Evolutionary conservation across 225 moss, liverwort and hornwort species (phyloP).

Genomic region (Pseudisothecium myosuroides): DNA sequence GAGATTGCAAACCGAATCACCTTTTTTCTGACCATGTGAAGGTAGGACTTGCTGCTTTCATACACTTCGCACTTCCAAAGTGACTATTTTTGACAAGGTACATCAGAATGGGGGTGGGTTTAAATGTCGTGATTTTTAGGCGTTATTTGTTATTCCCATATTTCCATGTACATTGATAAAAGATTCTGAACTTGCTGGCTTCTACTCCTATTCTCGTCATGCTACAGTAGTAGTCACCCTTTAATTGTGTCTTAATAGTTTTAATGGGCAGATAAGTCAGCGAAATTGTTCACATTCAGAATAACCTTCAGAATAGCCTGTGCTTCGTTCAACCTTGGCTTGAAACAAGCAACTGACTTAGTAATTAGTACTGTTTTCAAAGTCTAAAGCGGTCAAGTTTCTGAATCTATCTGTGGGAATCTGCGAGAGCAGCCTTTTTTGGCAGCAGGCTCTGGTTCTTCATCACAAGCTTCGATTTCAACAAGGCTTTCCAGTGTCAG

Average conservation of each 20-base stretch:
- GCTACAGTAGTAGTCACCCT: not conserved
- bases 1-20: not conserved
- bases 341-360: not conserved
- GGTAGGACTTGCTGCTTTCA: not conserved
- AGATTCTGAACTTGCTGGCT: not conserved
- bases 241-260: not conserved
- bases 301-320: not conserved
- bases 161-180: not conserved
- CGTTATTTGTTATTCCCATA: not conserved
- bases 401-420: conserved; percentile 8
- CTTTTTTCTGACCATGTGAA: not conserved
- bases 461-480: conserved; percentile 4
- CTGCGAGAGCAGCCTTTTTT: conserved; percentile 10
- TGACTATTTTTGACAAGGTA: not conserved
- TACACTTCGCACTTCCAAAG: not conserved
- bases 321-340: not conserved
- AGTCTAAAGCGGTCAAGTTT: conserved; percentile 1
- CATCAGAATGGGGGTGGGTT: not conserved
- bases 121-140: not conserved
- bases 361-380: not conserved
- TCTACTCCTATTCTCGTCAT: not conserved
- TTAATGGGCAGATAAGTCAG: not conserved
- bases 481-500: conserved; percentile 6
- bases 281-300: not conserved
- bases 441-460: conserved; percentile 1